Evolutionary conservation across 2,329 filamentous ascomycete genomes (phyloP), one percentile per base, ranked within the genome.

Genomic region (Lasiodiplodia sp.): DNA sequence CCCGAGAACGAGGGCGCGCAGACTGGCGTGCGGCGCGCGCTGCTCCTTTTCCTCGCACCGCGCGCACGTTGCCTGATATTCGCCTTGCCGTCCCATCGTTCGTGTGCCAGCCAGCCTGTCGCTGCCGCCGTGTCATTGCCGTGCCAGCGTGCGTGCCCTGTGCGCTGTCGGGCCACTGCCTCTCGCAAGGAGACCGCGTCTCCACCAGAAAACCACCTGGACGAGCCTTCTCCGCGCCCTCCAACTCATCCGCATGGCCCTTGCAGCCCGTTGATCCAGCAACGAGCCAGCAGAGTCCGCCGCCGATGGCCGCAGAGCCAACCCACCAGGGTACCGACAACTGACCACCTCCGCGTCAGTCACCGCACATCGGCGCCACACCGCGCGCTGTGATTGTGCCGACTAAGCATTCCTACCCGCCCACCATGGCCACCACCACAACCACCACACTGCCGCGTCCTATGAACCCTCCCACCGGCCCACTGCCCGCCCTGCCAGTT

Each of bases 401-500:
- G 44, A 40, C 44, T 51, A 38, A 16, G 47, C 62, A 66, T 31
- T 44, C 62, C 53, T 40, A 53, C 62, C n/a, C 38, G 38, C 49
- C 63, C 49, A 66, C 63, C 63, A 66, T 66, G 51, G 63, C 63
- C 63, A 58, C 53, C 53, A 58, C 56, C 38, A 57, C 52, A 34
- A 79, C 87, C 68, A 89, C 90, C 66, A 83, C 90, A 53, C 83
- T 92, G 63, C 91, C 91, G 66, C 87, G 89, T 78, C 82, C 85
- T 64, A 79, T 90, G 73, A 91, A 89, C 69, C 91, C 93, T 60
- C 91, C 93, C 18, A 89, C 88, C 37, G 87, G 89, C 71, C 88
- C 91, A 34, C 83, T 96, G 28, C 92, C 93, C 53, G 90, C 92
- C 53, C 83, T 96, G 58, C 92, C 93, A 34, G 84, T 92, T 21